Conservation (phyloP, 2,329 filamentous ascomycete genomes). For the Trichoderma brevicompactum region DNA sequence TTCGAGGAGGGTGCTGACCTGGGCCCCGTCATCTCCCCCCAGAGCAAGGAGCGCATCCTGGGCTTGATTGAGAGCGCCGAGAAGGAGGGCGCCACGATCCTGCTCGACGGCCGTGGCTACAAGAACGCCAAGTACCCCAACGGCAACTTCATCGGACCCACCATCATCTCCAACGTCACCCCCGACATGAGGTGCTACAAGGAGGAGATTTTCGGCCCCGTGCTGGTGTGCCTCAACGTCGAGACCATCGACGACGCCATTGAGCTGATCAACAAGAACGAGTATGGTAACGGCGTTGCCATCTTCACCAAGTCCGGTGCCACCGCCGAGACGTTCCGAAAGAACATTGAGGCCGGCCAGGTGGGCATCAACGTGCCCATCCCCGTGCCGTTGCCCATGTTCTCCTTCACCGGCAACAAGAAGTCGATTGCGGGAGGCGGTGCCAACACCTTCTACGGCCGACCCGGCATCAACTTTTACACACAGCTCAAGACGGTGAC, state of each 20-base stretch:
- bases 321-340: slow-evolving; percentile 77
- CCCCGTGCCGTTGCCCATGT: slow-evolving; percentile 72
- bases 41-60: slow-evolving; percentile 80
- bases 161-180: slow-evolving; percentile 81
- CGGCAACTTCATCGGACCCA: slow-evolving; percentile 84
- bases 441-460: slow-evolving; percentile 92
- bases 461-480: slow-evolving; percentile 90
- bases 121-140: slow-evolving; percentile 79
- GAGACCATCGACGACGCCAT: slow-evolving; percentile 80
- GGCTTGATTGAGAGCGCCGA: slow-evolving; percentile 75
- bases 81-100: slow-evolving; percentile 77
- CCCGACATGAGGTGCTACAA: slow-evolving; percentile 81
- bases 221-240: slow-evolving; percentile 79
- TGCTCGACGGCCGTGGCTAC: slow-evolving; percentile 79
- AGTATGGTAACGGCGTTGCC: slow-evolving; percentile 84
- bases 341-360: slow-evolving; percentile 82
- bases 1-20: slow-evolving; percentile 81
- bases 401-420: slow-evolving; percentile 79
- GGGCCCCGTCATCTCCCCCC: slow-evolving; percentile 78
- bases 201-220: slow-evolving; percentile 85
- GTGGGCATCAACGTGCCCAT: slow-evolving; percentile 86
- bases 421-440: slow-evolving; percentile 90
- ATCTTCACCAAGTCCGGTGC: slow-evolving; percentile 82
- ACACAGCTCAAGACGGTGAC: slow-evolving; percentile 99
- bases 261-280: slow-evolving; percentile 80